Conservation (phyloP, 148 eudicot genomes). For the Rhododendron simsii region DNA sequence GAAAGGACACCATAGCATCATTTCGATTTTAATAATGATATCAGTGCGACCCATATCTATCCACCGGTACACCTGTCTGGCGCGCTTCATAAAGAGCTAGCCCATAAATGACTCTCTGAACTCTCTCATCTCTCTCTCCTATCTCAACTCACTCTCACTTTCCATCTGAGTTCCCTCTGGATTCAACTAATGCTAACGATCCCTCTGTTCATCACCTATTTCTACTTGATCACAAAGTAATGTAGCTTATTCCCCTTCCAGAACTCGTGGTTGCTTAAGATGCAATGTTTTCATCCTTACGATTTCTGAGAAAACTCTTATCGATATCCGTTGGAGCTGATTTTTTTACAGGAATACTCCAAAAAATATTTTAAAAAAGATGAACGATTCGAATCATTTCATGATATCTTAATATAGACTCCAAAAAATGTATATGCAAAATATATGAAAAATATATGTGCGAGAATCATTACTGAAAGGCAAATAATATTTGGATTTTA, state of each 20-base stretch:
- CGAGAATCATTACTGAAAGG: no score
- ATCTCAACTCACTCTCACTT: constrained; percentile 16
- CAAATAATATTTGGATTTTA: neutral
- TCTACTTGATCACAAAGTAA: neutral
- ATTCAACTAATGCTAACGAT: neutral
- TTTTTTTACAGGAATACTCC: no score
- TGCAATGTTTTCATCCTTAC: neutral
- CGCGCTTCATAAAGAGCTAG: constrained; percentile 36
- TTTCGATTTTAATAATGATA: neutral
- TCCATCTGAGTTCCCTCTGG: constrained; percentile 7
- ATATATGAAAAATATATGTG: no score
- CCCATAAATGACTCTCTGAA: constrained; percentile 46
- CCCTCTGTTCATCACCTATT: constrained; percentile 2
- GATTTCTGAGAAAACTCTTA: no score
- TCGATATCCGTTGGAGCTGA: no score
- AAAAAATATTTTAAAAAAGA: no score
- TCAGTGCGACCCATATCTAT: constrained; percentile 38
- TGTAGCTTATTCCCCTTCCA: neutral
- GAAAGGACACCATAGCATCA: no score
- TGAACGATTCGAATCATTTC: no score
- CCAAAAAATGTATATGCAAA: no score
- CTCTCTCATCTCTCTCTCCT: constrained; percentile 5
- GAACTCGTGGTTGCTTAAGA: neutral
- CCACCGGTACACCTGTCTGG: constrained; percentile 45
- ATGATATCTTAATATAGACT: no score